Conservation (phyloP, 2,329 filamentous ascomycete species). For the Fusarium cyanostomum region DNA sequence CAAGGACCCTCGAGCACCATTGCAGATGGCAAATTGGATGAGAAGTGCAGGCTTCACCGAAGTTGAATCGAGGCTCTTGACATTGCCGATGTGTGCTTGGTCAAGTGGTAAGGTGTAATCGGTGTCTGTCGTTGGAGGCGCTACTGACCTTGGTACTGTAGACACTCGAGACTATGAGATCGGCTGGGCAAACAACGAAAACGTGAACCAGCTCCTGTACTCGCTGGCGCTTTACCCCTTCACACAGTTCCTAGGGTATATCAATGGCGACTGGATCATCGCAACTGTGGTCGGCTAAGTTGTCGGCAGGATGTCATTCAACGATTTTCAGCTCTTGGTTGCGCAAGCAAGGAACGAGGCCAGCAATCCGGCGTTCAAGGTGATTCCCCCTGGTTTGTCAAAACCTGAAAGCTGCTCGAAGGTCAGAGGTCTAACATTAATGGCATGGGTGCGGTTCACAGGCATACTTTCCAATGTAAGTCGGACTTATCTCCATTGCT, state of each 20-base stretch:
- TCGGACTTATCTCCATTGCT: constrained; percentile 16
- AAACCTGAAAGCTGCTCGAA: background rate
- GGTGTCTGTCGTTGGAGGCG: background rate
- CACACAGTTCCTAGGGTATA: constrained; percentile 59
- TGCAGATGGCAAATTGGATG: constrained; percentile 68
- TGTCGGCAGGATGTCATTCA: constrained; percentile 60
- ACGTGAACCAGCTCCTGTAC: constrained; percentile 62
- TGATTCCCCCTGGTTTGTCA: constrained; percentile 42
- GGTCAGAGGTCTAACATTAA: constrained; percentile 9
- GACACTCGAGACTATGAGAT: constrained; percentile 63
- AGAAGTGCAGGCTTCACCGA: constrained; percentile 72
- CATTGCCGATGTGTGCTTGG: constrained; percentile 76
- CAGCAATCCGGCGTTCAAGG: constrained; percentile 64
- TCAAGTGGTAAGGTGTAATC: constrained; percentile 61
- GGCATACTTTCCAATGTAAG: constrained; percentile 71
- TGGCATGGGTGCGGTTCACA: constrained; percentile 38
- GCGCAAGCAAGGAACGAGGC: constrained; percentile 65
- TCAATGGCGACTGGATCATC: background rate
- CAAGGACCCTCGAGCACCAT: constrained; percentile 73
- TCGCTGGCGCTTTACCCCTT: constrained; percentile 67
- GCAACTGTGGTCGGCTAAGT: background rate
- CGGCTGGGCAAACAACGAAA: constrained; percentile 62
- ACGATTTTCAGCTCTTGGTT: constrained; percentile 66
- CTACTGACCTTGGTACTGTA: constrained; percentile 40
- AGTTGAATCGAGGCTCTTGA: constrained; percentile 72